Base-by-base conservation (phyloP, 768 basidiomycete species). In the Dictyophora rubrovolvata region DNA sequence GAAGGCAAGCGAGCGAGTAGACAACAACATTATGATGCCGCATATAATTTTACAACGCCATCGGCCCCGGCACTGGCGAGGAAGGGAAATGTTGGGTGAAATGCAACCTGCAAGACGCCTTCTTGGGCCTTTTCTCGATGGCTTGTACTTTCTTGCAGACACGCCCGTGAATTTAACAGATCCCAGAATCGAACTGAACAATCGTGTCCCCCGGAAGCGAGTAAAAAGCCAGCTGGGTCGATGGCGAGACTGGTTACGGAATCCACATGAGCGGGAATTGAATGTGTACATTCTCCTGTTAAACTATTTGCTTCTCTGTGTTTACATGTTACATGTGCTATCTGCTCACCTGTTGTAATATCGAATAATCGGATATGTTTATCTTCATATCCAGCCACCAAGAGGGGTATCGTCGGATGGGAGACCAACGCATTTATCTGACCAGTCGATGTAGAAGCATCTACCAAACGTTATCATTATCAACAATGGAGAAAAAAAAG, bases 181-280 rank as follows among this genome's bases (percentile, higher is more conserved):
- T 95, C 91, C 96, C 96, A 99, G 73, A 96, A 87, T 22, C 94
- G 88, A 37, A 92, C 75, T 16, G 92, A 94, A 69, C 93, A 93
- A 69, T 98, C 96, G 69, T 95, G 92, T 58, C 89, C 88, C 46
- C 86, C 89, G 1, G 94, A 92, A 5, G 92, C 87, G 53, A 99
- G 80, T 5, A 85, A 84, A 66, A 91, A 91, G 6, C 89, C 90
- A 1, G 93, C 79, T 0, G 88, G 83, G 63, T 94, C 90, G 62
- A 97, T 84, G 18, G 90, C 87, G 23, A 98, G 74, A 22, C 91
- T 93, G 17, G 94, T 96, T 36, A 97, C 88, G 2, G 89, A 86
- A 63, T 94, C 90, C 37, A 94, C 77, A 69, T 99, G 96, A 22
- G 91, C 93, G 17, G 87, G 74, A 78, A 95, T 90, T 50, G 90